Evolutionary conservation across 495 filamentous ascomycete genomes (phyloP), one percentile per base, ranked within the genome.

Genomic region (Trichoderma asperelloides): DNA sequence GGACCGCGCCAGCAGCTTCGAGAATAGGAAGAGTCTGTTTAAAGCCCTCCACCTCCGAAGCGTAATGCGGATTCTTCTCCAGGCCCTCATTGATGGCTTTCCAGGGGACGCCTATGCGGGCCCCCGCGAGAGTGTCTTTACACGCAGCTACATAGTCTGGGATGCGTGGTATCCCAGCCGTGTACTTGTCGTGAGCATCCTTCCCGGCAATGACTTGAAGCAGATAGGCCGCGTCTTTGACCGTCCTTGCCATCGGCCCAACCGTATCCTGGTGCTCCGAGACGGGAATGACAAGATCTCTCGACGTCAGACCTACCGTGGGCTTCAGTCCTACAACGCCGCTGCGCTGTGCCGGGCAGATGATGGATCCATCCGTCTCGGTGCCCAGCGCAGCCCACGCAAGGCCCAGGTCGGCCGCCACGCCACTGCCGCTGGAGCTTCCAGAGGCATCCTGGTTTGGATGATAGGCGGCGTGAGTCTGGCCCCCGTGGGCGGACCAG

Each of bases 401-500:
- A 7, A 79, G 69, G 8, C 77, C 77, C 11, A 79, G 45, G 12
- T 71, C 68, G 13, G 69, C 68, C 11, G 75, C 70, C 21, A 78
- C 73, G 37, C 69, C 77, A 62, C 70, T 72, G 15, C 77, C 77
- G 55, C 71, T 71, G 16, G 73, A 75, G 64, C 74, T 76, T 1
- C 77, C 77, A 16, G 40, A 43, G 3, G 77, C 74, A 64, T 73
- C 69, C 67, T 74, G 69, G 11, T 64, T 65, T 1, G 73, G 71
- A 63, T 72, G 71, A 60, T 80, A 83, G 6, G 78, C 74, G 28
- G 74, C 78, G 3, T 70, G 69, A 0, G 71, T 69, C 70, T 80
- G 79, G 12, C 78, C 77, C n/a, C 74, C 75, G 66, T 74, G 68
- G 5, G 75, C 74, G 25, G 71, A 76, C 79, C 78, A 83, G 28